These are phyloP conservation scores for Cytidiella melzeri DNA, from an alignment of 768 basidiomycete species.

Conservation along the genomic window DNA sequence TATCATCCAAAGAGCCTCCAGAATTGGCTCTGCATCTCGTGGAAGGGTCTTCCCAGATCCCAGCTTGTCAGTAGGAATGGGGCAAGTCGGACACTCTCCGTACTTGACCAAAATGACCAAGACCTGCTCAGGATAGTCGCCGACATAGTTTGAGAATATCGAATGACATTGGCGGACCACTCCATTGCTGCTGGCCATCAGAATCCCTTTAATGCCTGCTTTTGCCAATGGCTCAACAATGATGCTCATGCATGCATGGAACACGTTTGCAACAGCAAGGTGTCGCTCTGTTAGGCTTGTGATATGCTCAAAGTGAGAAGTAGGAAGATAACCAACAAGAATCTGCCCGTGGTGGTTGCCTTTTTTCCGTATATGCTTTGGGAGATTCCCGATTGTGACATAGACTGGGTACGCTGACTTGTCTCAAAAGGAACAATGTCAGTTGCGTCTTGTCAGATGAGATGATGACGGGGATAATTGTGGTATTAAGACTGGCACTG, in stretches of 20 bases:
- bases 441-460: no score
- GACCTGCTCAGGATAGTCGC: conserved; percentile 10
- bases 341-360: conserved; percentile 10
- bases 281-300: conserved; percentile 1
- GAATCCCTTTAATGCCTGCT: conserved; percentile 14
- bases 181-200: conserved; percentile 17
- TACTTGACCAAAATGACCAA: neutral
- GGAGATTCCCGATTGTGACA: conserved; percentile 17
- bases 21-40: no score
- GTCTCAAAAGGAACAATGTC: conserved; percentile 15
- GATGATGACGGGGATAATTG: no score
- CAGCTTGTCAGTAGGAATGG: neutral
- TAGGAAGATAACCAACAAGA: conserved; percentile 19
- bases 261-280: no score
- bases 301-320: conserved; percentile 7
- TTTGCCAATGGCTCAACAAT: no score
- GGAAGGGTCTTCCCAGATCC: no score
- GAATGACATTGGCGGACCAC: conserved; percentile 14
- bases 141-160: conserved; percentile 14
- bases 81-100: conserved; percentile 3
- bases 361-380: conserved; percentile 13
- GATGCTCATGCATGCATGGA: no score
- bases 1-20: no score
- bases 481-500: no score
- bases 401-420: conserved; percentile 15